Evolutionary conservation across 306 rosid species (phyloP).

Genomic region (Cicer bijugum): DNA sequence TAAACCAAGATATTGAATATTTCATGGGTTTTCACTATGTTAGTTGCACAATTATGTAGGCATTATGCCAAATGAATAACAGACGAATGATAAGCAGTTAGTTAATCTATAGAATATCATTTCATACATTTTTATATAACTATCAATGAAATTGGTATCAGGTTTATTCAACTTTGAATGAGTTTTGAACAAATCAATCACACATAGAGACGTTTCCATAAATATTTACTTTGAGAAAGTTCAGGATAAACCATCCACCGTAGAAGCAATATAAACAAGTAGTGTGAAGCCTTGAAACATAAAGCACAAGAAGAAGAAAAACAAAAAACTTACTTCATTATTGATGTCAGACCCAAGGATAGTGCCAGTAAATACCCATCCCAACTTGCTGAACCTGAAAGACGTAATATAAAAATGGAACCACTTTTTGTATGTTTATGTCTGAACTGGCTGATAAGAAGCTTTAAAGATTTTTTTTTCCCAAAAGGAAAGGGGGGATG

Average conservation of each 20-base stretch:
- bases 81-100: slow-evolving; percentile 2
- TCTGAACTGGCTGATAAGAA: slow-evolving; percentile 29
- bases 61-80: slow-evolving; percentile 10
- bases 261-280: slow-evolving; percentile 33
- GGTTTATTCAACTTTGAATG: slow-evolving; percentile 11
- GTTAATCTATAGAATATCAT: background rate
- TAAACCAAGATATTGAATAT: slow-evolving; percentile 7
- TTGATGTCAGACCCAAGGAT: slow-evolving; percentile 83
- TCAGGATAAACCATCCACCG: slow-evolving; percentile 11
- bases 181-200: slow-evolving; percentile 5
- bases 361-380: slow-evolving; percentile 87
- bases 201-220: slow-evolving; percentile 6
- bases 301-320: slow-evolving; percentile 23
- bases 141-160: slow-evolving; percentile 1
- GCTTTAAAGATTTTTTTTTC: background rate
- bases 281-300: slow-evolving; percentile 27
- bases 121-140: slow-evolving; percentile 5
- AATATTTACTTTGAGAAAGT: slow-evolving; percentile 17
- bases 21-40: slow-evolving; percentile 13
- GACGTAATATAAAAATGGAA: slow-evolving; percentile 31
- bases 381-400: slow-evolving; percentile 64
- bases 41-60: slow-evolving; percentile 16
- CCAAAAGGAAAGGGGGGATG: background rate
- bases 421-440: slow-evolving; percentile 11
- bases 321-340: slow-evolving; percentile 67